Percentiles rank a stretch among this genome's conserved stretches.
phyloP scores from a whole-genome alignment of 2,329 filamentous ascomycete species.

The Trichoderma citrinoviride region DNA sequence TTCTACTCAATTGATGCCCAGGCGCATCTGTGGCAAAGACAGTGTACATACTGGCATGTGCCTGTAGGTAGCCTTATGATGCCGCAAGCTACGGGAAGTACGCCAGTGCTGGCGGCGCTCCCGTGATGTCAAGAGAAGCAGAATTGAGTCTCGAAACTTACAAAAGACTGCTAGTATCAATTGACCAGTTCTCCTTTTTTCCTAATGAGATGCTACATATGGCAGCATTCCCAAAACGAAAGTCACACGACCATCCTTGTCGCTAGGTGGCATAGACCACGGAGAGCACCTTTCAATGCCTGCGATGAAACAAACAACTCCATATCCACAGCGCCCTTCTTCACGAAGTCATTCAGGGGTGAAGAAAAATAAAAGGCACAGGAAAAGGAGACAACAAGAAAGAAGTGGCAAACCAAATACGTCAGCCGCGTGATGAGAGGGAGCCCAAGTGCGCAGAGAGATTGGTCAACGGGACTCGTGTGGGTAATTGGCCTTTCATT shows the following conservation, averaged over 20 bases:
- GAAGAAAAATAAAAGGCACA: background rate
- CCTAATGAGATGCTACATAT: background rate
- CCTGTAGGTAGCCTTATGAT: background rate
- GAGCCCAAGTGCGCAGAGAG: background rate
- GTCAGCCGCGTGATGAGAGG: background rate
- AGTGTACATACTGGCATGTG: background rate
- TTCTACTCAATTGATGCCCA: background rate
- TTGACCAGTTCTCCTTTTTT: no score
- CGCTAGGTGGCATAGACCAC: background rate
- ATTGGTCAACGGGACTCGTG: background rate
- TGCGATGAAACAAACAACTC: background rate
- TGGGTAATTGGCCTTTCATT: conserved; percentile 3
- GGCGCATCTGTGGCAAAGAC: no score
- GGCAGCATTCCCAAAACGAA: background rate
- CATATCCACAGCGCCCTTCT: background rate
- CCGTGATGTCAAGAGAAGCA: no score
- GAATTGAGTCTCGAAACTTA: no score
- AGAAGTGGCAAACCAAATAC: background rate
- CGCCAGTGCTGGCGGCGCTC: no score
- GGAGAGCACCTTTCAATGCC: background rate
- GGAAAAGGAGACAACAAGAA: background rate
- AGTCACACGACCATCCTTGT: background rate
- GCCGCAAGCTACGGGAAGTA: background rate
- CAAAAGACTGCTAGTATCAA: no score
- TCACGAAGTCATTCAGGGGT: background rate